Evolutionary conservation across 371 early-diverging fungal genomes (phyloP).

Genomic region (Zychaea mexicana): DNA sequence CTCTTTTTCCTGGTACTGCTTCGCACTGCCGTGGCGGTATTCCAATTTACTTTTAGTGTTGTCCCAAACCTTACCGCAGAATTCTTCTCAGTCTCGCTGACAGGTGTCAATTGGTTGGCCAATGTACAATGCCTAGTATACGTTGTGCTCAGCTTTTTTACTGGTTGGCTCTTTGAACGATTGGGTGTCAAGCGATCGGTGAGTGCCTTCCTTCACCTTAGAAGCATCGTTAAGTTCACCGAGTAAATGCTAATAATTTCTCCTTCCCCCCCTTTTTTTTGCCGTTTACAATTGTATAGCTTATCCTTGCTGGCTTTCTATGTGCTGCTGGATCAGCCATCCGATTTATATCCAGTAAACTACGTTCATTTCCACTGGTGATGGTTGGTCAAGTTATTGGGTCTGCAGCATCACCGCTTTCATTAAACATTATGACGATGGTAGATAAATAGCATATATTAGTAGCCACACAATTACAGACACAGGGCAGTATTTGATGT

Average conservation of each 20-base stretch:
- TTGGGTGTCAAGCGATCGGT: slow-evolving; percentile 44
- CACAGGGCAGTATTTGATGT: neutral
- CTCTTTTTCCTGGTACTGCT: slow-evolving; percentile 33
- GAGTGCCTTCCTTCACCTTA: slow-evolving; percentile 4
- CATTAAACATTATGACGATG: slow-evolving; percentile 61
- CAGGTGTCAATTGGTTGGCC: slow-evolving; percentile 44
- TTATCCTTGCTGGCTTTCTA: slow-evolving; percentile 49
- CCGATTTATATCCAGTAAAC: slow-evolving; percentile 46
- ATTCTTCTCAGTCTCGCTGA: slow-evolving; percentile 27
- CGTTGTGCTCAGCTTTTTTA: slow-evolving; percentile 37
- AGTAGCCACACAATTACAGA: too few species aligned
- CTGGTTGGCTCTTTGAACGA: slow-evolving; percentile 38
- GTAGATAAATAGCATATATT: slow-evolving; percentile 16
- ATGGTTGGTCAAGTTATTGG: slow-evolving; percentile 62
- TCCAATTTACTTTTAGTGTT: slow-evolving; percentile 41
- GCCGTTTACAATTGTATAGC: slow-evolving; percentile 15
- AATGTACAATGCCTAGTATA: slow-evolving; percentile 39
- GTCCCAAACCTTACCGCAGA: slow-evolving; percentile 30
- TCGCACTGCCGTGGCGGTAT: slow-evolving; percentile 34
- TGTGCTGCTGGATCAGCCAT: slow-evolving; percentile 52
- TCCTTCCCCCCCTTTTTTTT: neutral
- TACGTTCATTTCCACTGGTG: slow-evolving; percentile 40
- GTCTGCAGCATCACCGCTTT: slow-evolving; percentile 60
- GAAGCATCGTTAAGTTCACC: too few species aligned
- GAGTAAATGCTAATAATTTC: too few species aligned